Conservation (phyloP, 2,329 filamentous ascomycete genomes). For the Xylariales sp. region DNA sequence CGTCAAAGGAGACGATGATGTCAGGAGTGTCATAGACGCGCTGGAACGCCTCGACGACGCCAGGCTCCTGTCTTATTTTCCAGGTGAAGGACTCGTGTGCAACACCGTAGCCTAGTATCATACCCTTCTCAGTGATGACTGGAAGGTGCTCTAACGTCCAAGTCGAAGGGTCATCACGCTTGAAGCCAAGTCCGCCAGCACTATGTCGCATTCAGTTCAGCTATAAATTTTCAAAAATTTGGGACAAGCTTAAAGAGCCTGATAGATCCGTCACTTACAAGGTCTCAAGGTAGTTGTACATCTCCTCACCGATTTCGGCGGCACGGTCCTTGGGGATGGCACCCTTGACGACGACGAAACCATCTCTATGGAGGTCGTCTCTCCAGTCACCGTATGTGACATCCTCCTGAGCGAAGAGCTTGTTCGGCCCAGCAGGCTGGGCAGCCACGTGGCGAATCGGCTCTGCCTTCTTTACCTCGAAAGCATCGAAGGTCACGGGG, state of each 20-base stretch:
- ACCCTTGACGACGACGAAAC: conserved; percentile 21
- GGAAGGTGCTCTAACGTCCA: conserved; percentile 25
- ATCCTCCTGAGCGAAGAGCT: conserved; percentile 2
- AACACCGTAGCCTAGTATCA: conserved; percentile 40
- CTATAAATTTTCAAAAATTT: neutral
- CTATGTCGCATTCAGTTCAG: neutral
- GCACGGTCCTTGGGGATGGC: conserved; percentile 14
- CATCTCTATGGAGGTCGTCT: conserved; percentile 19
- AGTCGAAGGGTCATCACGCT: conserved; percentile 33
- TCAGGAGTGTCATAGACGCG: conserved; percentile 41
- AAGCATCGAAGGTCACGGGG: neutral
- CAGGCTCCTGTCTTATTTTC: conserved; percentile 39
- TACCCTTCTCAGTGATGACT: conserved; percentile 41
- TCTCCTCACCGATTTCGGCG: conserved; percentile 11
- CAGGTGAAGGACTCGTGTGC: conserved; percentile 45
- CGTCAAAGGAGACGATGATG: conserved; percentile 45
- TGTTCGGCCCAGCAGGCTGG: conserved; percentile 5
- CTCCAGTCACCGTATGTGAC: conserved; percentile 12
- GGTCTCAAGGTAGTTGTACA: conserved; percentile 5
- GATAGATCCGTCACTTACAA: too few species aligned
- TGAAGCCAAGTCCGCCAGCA: conserved; percentile 12
- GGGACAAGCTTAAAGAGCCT: too few species aligned
- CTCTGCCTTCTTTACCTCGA: neutral
- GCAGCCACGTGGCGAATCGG: neutral
- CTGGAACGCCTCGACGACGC: conserved; percentile 39